Evolutionary conservation across 495 filamentous ascomycete genomes (phyloP), one percentile per base, ranked within the genome.

Genomic region (Neurospora terricola): DNA sequence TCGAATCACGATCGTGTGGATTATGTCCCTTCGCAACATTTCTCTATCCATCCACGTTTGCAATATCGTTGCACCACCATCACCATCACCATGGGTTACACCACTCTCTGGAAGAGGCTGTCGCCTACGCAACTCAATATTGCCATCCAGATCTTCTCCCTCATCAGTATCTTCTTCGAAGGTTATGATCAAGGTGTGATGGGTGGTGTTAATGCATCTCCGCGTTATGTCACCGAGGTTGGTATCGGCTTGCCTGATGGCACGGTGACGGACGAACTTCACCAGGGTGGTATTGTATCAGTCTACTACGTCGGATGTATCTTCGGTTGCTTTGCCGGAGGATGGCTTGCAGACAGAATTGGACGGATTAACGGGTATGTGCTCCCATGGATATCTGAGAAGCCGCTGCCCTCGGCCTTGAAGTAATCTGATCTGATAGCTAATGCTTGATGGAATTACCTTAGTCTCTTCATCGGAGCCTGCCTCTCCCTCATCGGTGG

Each of bases 151-250:
- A 73, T 75, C 36, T 85, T 88, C 69, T 86, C 84, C 34, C 78
- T 85, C 14, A 77, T 87, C 18, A 83, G 82, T 23, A 87, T 88
- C 70, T 87, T 88, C 79, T 87, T 87, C 78, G 83, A 86, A 73
- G 86, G 87, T n/a, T 91, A 91, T 79, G 89, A 91, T 73, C 89
- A 91, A 77, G 91, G 91, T 72, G 88, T 93, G 86, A 93, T 92
- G 90, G 87, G 89, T 23, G 91, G 91, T 68, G 91, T 93, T 9
- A 92, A 93, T 78, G 36, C 38, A 30, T 69, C 77, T 38, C 36
- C 82, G 8, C 82, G 86, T 45, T 90, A 86, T 76, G 82, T 87
- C 38, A 72, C 81, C 16, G 80, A 73, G 74, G 72, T 77, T n/a
- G 74, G 75, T n/a, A 74, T 80, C 69, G 76, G 78, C 73, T 39